Base-by-base conservation (phyloP, 768 basidiomycete species). In the Agaricus subrufescens region DNA sequence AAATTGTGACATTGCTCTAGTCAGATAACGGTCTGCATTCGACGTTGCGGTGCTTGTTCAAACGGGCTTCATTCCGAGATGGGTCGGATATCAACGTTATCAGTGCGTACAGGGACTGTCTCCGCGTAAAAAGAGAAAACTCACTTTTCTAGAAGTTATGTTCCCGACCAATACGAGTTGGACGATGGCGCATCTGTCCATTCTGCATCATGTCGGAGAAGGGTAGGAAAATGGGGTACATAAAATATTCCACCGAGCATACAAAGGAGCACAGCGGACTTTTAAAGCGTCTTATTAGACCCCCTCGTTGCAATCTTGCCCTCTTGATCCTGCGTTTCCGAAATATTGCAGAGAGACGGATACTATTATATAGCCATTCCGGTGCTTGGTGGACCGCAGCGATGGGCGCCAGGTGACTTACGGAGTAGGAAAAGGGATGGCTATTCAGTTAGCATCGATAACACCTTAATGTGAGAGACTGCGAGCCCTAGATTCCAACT, bases 391-490 rank as follows among this genome's bases (percentile, higher is more conserved):
- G 39, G 25, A 47, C 54, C 54, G 49, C 25, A 23, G 27, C 43
- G 15, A 29, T 56, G 54, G 54, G 39, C 47, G 47, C 19, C 29
- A 49, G 46, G 50, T 56, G 59, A 60, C 55, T 56, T 60, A 48
- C 50, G 46, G 54, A 49, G 48, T 26, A 59, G 50, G 34, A 47
- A 56, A 30, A 47, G 55, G 51, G 59, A 56, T 56, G 51, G 6
- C 39, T 12, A 42, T 42, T 14, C 46, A 53, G 59, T 58, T 60
- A 60, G 47, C 53, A 67, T 68, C 67, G 68, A 69, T 69, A 69
- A 63, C 61, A 60, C 50, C 48, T 51, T 46, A 44, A 52, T 52
- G 46, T 58, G 31, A 29, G 42, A 25, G 47, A 34, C 53, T 30
- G 19, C 43, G 50, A 51, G 50, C 44, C 44, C 49, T 49, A 49